Conservation (phyloP, 257 asterid genomes). For the Scutellaria galericulata region DNA sequence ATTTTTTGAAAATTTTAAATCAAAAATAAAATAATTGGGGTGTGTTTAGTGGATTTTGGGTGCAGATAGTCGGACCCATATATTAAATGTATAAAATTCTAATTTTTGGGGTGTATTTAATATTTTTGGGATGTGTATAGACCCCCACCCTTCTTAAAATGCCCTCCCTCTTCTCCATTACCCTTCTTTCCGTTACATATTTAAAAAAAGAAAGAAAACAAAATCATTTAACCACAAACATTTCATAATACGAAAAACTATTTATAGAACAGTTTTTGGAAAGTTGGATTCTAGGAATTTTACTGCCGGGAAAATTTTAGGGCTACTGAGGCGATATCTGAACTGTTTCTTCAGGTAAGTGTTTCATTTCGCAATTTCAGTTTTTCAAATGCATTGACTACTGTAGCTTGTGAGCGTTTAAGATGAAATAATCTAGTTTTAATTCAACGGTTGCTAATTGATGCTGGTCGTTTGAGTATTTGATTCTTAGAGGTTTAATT, state of each 20-base stretch:
- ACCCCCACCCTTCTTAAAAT: too few species aligned
- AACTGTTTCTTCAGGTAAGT: conserved; percentile 39
- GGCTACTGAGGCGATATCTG: conserved; percentile 18
- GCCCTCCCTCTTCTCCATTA: background rate
- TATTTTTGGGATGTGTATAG: too few species aligned
- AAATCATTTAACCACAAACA: background rate
- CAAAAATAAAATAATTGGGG: too few species aligned
- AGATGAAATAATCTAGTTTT: conserved; percentile 21
- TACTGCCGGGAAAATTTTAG: conserved; percentile 13
- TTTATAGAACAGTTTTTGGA: background rate
- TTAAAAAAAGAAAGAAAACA: background rate
- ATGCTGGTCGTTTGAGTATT: conserved; percentile 11
- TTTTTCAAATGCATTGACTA: conserved; percentile 4
- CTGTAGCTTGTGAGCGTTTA: background rate
- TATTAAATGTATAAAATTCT: too few species aligned
- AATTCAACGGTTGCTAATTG: conserved; percentile 24
- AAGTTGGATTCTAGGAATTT: conserved; percentile 1
- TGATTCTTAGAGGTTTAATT: conserved; percentile 8
- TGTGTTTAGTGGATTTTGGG: too few species aligned
- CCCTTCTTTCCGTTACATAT: conserved; percentile 3
- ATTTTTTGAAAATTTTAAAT: too few species aligned
- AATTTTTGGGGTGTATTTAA: too few species aligned
- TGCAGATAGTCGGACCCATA: too few species aligned
- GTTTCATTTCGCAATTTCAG: conserved; percentile 1
- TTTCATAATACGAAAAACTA: background rate